These are phyloP conservation scores for Stachybotrys echinatus DNA, from an alignment of 2,329 filamentous ascomycete genomes.

Conservation along the genomic window DNA sequence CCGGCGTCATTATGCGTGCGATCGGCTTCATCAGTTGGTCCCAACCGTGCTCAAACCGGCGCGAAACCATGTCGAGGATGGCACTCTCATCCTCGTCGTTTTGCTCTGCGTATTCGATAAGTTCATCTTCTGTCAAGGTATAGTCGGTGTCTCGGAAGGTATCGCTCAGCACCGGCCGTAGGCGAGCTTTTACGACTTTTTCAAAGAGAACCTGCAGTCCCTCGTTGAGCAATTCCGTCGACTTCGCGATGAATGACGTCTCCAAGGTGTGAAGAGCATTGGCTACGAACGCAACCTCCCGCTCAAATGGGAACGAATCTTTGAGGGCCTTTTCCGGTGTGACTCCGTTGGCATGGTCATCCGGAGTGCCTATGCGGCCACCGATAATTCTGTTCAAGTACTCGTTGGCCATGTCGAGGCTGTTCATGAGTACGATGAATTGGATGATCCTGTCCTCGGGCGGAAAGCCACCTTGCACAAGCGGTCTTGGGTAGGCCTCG, in stretches of 20 bases:
- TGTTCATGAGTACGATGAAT: slow-evolving; percentile 93
- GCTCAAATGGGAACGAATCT: slow-evolving; percentile 73
- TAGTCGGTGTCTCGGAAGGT: slow-evolving; percentile 93
- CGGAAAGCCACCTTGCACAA: slow-evolving; percentile 73
- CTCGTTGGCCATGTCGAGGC: slow-evolving; percentile 85
- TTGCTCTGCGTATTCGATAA: slow-evolving; percentile 49
- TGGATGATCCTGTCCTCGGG: slow-evolving; percentile 83
- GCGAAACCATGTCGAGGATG: slow-evolving; percentile 62
- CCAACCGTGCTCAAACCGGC: slow-evolving; percentile 82
- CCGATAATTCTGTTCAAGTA: slow-evolving; percentile 84
- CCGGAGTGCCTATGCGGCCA: slow-evolving; percentile 49
- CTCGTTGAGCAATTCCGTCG: slow-evolving; percentile 75
- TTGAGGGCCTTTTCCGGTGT: slow-evolving; percentile 41
- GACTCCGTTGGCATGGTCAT: slow-evolving; percentile 27
- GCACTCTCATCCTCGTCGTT: slow-evolving; percentile 49
- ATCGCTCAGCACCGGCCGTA: slow-evolving; percentile 80
- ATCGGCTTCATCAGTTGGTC: slow-evolving; percentile 80
- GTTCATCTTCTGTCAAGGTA: slow-evolving; percentile 57
- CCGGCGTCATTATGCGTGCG: slow-evolving; percentile 73
- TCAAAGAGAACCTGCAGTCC: slow-evolving; percentile 82
- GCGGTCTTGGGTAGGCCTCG: slow-evolving; percentile 81
- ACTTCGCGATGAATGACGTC: slow-evolving; percentile 68
- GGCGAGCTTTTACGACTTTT: slow-evolving; percentile 77
- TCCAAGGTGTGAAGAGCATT: slow-evolving; percentile 65
- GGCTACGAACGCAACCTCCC: slow-evolving; percentile 66